Evolutionary conservation across 2,329 filamentous ascomycete genomes (phyloP).

Genomic region (Dothistroma pini): DNA sequence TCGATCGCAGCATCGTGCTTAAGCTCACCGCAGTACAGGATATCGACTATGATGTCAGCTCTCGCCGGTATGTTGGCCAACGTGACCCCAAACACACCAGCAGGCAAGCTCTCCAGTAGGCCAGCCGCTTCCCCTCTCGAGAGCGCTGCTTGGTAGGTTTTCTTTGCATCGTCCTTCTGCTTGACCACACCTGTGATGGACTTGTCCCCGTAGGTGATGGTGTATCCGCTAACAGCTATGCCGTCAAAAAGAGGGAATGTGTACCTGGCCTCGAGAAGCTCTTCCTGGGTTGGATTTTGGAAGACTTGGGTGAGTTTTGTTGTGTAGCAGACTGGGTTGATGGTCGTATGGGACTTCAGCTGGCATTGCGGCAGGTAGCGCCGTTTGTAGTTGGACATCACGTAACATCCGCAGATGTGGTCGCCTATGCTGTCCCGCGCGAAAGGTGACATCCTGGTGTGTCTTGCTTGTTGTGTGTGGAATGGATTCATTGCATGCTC

Average conservation of each 20-base stretch:
- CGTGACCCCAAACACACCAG: constrained; percentile 65
- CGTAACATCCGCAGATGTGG: constrained; percentile 34
- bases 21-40: constrained; percentile 66
- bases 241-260: constrained; percentile 70
- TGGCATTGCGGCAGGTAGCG: constrained; percentile 57
- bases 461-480: neutral
- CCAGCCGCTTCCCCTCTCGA: constrained; percentile 59
- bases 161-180: constrained; percentile 59
- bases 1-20: constrained; percentile 68
- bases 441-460: neutral
- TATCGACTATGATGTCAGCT: constrained; percentile 56
- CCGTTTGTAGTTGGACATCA: constrained; percentile 15
- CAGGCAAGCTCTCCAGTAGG: constrained; percentile 59
- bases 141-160: constrained; percentile 58
- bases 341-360: constrained; percentile 57
- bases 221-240: constrained; percentile 65
- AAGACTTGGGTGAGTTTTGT: constrained; percentile 59
- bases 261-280: constrained; percentile 58
- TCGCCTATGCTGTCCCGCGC: neutral
- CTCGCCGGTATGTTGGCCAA: constrained; percentile 64
- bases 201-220: constrained; percentile 59
- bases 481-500: neutral
- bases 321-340: constrained; percentile 53
- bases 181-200: constrained; percentile 64
- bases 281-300: constrained; percentile 50